phyloP scores from a whole-genome alignment of 139 green algal genomes.

The Limnomonas spitsbergensis region DNA sequence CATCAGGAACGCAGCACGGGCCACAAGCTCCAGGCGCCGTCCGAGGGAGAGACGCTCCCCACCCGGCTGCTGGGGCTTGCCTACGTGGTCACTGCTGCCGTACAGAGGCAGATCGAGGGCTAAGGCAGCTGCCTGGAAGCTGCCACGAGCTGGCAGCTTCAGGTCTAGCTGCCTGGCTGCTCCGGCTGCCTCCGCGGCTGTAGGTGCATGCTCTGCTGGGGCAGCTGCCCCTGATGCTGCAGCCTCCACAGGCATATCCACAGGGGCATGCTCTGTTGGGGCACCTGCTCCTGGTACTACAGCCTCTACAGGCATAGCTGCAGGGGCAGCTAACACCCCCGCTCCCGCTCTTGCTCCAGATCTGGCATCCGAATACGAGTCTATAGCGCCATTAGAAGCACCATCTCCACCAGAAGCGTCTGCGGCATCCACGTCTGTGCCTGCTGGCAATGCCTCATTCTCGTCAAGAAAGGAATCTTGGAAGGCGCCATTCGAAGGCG shows the following conservation, averaged over 20 bases:
- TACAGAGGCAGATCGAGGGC: slow-evolving; percentile 48
- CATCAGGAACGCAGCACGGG: not conserved
- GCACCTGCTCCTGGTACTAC: no score
- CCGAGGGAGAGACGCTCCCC: not conserved
- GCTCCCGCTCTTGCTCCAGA: no score
- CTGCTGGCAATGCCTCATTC: no score
- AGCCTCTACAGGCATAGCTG: no score
- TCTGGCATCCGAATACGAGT: no score
- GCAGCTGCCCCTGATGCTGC: not conserved
- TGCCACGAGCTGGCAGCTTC: not conserved
- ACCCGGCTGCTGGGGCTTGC: not conserved
- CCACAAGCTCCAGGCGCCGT: not conserved
- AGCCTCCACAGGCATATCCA: not conserved
- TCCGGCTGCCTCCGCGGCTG: not conserved
- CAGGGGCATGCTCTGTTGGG: not conserved
- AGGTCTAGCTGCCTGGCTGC: slow-evolving; percentile 23
- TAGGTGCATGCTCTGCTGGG: not conserved
- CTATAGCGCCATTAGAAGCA: no score
- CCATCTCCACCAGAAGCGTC: no score
- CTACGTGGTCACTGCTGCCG: slow-evolving; percentile 56
- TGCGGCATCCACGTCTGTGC: no score
- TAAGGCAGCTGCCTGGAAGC: not conserved
- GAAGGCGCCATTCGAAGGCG: no score
- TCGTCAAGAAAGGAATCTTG: no score
- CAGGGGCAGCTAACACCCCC: no score